phyloP scores from a whole-genome alignment of 2,329 filamentous ascomycete species.

The Xylariomycetidae sp. region DNA sequence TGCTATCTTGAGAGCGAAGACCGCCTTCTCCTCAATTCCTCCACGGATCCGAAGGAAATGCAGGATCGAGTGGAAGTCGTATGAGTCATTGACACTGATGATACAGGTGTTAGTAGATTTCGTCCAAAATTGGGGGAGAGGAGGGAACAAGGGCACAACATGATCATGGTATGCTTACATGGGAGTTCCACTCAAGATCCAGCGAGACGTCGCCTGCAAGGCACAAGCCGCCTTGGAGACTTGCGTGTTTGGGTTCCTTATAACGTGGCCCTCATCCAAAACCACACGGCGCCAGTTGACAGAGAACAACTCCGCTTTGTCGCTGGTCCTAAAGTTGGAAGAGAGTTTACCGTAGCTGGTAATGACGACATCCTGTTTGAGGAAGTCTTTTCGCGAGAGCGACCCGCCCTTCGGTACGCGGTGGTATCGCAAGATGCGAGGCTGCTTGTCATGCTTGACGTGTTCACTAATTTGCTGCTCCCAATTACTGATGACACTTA shows the following conservation, averaged over 20 bases:
- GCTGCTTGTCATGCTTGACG: constrained; percentile 56
- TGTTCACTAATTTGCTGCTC: constrained; percentile 72
- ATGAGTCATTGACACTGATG: constrained; percentile 67
- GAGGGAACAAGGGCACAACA: too few species aligned
- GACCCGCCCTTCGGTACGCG: constrained; percentile 49
- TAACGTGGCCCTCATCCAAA: constrained; percentile 78
- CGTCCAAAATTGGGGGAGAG: too few species aligned
- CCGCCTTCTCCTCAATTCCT: constrained; percentile 65
- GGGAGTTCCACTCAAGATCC: constrained; percentile 77
- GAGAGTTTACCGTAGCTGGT: constrained; percentile 79
- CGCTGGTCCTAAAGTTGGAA: constrained; percentile 53
- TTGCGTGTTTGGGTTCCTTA: constrained; percentile 73
- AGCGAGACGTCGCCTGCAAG: constrained; percentile 66
- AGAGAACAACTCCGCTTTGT: constrained; percentile 38
- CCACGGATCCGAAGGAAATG: constrained; percentile 73
- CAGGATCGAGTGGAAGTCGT: constrained; percentile 75
- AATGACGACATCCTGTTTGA: constrained; percentile 69
- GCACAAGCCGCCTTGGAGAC: constrained; percentile 63
- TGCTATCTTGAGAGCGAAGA: constrained; percentile 71
- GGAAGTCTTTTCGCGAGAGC: constrained; percentile 49
- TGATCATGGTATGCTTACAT: too few species aligned
- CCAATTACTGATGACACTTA: constrained; percentile 91
- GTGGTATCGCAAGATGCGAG: constrained; percentile 72
- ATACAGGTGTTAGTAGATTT: too few species aligned
- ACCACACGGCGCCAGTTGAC: constrained; percentile 74